A percentile compares a stretch with the other conserved stretches of the same genome.
Evolutionary conservation across 305 asterid species (phyloP).

Genomic region (Fraxinus ornus): DNA sequence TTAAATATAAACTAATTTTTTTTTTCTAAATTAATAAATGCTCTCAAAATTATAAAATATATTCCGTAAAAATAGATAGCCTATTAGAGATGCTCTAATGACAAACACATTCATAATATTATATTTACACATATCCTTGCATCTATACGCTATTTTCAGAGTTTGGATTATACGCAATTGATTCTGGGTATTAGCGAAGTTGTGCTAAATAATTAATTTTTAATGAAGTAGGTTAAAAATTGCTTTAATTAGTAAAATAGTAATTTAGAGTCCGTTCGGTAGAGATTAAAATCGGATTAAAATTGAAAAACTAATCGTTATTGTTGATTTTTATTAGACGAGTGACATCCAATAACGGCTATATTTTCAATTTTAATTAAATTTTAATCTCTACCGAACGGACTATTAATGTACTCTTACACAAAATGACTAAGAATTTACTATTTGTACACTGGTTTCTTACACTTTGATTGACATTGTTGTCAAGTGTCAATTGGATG

Average conservation of each 20-base stretch:
- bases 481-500: no score
- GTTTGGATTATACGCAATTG: background rate
- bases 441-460: background rate
- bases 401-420: background rate
- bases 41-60: no score
- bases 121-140: background rate
- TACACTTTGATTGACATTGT: background rate
- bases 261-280: background rate
- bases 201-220: background rate
- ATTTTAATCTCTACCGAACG: no score
- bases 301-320: no score
- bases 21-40: no score
- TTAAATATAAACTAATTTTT: background rate
- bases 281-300: no score
- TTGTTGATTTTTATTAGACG: no score
- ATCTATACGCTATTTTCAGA: background rate
- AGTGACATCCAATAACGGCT: no score
- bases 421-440: background rate
- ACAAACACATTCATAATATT: background rate
- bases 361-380: no score
- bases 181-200: background rate
- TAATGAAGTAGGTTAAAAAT: background rate
- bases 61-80: no score
- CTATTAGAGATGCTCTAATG: background rate
- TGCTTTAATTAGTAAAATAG: background rate